Percentiles rank a stretch among this genome's conserved stretches.
Conservation (phyloP, 257 asterid genomes). For the Solanum etuberosum region DNA sequence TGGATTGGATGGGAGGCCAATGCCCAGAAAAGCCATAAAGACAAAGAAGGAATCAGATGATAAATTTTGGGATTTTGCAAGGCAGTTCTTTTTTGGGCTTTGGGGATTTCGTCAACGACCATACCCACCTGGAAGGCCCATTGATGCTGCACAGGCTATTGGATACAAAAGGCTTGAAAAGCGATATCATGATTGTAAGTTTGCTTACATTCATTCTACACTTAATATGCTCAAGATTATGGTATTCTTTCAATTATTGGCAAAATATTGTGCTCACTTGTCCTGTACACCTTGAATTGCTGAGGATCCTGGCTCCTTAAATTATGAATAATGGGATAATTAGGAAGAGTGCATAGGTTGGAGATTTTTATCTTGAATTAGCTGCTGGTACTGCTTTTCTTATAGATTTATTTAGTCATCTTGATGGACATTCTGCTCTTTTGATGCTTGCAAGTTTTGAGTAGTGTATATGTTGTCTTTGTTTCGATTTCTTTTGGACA, state of each 20-base stretch:
- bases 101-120: constrained; percentile 98
- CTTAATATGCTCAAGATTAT: neutral
- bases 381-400: neutral
- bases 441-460: neutral
- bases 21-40: constrained; percentile 89
- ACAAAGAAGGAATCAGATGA: constrained; percentile 52
- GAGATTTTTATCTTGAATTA: neutral
- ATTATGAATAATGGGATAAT: neutral
- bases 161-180: constrained; percentile 81
- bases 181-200: constrained; percentile 88
- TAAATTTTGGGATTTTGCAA: constrained; percentile 94
- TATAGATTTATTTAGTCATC: neutral
- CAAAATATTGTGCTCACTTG: neutral
- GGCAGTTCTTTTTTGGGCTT: constrained; percentile 94
- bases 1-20: constrained; percentile 96
- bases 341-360: neutral
- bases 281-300: neutral
- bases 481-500: neutral
- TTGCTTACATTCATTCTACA: neutral
- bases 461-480: neutral
- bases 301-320: neutral
- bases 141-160: constrained; percentile 90
- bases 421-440: neutral
- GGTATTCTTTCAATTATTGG: neutral
- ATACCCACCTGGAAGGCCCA: constrained; percentile 87